These are phyloP conservation scores for Pseudocercospora cruenta DNA, from an alignment of 2,329 filamentous ascomycete species.

Conservation along the genomic window DNA sequence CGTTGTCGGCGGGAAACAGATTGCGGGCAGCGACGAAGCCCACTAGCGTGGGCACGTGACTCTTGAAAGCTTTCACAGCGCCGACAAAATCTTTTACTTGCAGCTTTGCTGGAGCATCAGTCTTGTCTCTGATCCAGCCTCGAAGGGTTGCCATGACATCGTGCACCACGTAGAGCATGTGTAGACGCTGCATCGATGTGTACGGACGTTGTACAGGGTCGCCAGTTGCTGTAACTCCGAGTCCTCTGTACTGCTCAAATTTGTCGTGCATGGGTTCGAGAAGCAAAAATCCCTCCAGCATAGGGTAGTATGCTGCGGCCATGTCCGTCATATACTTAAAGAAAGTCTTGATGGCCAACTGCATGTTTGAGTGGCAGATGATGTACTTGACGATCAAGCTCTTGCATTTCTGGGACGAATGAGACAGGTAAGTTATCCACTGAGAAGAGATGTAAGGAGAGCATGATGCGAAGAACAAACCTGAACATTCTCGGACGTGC, in stretches of 20 bases:
- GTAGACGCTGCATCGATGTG: constrained; percentile 28
- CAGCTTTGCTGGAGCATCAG: background rate
- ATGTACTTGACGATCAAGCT: constrained; percentile 25
- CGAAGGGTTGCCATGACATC: constrained; percentile 22
- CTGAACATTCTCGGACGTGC: constrained; percentile 30
- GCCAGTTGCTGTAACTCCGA: background rate
- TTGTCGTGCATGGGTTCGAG: background rate
- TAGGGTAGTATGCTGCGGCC: constrained; percentile 16
- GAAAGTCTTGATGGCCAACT: constrained; percentile 17
- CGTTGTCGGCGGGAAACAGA: constrained; percentile 7
- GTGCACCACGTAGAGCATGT: constrained; percentile 29
- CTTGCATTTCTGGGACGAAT: constrained; percentile 27
- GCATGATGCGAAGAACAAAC: constrained; percentile 23
- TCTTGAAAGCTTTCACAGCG: constrained; percentile 8
- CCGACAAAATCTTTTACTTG: background rate
- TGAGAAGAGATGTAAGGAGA: background rate
- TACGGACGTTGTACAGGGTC: background rate
- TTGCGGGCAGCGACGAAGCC: constrained; percentile 14
- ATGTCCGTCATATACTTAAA: constrained; percentile 25
- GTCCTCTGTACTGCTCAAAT: constrained; percentile 1
- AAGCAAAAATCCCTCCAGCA: background rate
- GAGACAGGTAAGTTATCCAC: constrained; percentile 25
- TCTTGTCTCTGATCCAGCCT: constrained; percentile 9
- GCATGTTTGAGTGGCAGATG: constrained; percentile 16
- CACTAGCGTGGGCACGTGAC: constrained; percentile 8